Evolutionary conservation across 768 basidiomycete genomes (phyloP).

Genomic region (Tylopilus intermedius): DNA sequence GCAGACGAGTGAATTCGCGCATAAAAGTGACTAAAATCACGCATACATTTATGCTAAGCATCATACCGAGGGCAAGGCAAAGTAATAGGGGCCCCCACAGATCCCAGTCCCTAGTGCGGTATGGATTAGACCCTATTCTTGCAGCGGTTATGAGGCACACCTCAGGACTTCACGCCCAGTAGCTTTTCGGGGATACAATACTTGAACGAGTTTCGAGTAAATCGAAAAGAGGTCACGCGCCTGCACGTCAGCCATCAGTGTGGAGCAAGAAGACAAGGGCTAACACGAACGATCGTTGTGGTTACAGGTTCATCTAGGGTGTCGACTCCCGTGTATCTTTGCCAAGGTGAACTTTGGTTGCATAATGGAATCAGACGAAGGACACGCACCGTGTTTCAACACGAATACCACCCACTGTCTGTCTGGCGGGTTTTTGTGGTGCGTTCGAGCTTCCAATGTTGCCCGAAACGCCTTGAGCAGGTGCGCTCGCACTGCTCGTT

Average conservation of each 20-base stretch:
- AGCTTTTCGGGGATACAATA: slow-evolving; percentile 79
- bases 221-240: slow-evolving; percentile 86
- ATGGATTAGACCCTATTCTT: slow-evolving; percentile 1
- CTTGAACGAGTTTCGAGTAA: slow-evolving; percentile 89
- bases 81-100: slow-evolving; percentile 93
- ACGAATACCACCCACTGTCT: slow-evolving; percentile 77
- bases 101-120: slow-evolving; percentile 80
- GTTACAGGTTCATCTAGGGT: slow-evolving; percentile 92
- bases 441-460: slow-evolving; percentile 59
- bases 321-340: slow-evolving; percentile 70
- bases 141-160: slow-evolving; percentile 35
- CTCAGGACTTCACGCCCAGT: slow-evolving; percentile 74
- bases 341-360: not conserved
- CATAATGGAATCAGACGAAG: not conserved
- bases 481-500: slow-evolving; percentile 28
- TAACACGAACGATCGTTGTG: slow-evolving; percentile 72
- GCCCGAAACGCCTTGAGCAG: slow-evolving; percentile 52
- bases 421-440: slow-evolving; percentile 43
- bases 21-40: not conserved
- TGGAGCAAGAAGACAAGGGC: slow-evolving; percentile 1
- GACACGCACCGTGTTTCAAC: slow-evolving; percentile 77
- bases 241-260: slow-evolving; percentile 37
- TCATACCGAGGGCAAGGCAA: slow-evolving; percentile 72
- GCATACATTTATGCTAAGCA: slow-evolving; percentile 79
- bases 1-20: not conserved